Evolutionary conservation across 2,329 filamentous ascomycete genomes (phyloP).

Genomic region (Venturia pyrina): DNA sequence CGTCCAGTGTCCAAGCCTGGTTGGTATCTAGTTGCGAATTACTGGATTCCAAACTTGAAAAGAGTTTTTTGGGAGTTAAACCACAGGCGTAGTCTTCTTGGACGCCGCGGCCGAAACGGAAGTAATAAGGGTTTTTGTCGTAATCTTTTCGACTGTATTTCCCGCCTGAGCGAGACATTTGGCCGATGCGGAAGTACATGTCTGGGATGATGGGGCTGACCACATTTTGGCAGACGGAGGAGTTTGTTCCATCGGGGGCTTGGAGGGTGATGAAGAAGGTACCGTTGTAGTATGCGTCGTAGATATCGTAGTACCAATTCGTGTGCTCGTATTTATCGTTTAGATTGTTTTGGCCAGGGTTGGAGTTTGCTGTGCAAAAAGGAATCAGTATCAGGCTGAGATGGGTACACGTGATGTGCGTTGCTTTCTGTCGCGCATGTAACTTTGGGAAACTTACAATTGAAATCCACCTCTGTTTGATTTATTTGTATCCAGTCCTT

Average conservation of each 20-base stretch:
- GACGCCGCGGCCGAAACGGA: neutral
- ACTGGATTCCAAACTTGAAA: slow-evolving; percentile 4
- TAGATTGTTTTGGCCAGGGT: neutral
- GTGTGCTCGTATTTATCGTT: slow-evolving; percentile 3
- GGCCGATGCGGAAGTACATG: slow-evolving; percentile 8
- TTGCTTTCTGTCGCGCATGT: neutral
- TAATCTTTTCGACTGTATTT: slow-evolving; percentile 6
- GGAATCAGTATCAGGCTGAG: neutral
- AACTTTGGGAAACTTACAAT: neutral
- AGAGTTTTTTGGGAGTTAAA: slow-evolving; percentile 4
- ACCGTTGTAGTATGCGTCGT: slow-evolving; percentile 10
- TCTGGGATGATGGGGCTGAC: neutral
- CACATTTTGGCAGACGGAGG: neutral
- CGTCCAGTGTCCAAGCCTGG: slow-evolving; percentile 1
- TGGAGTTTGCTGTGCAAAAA: neutral
- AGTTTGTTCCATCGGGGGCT: neutral
- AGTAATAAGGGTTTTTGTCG: slow-evolving; percentile 9
- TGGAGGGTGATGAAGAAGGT: neutral
- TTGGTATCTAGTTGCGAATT: slow-evolving; percentile 2
- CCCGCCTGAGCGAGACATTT: neutral
- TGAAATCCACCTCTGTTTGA: slow-evolving; percentile 1
- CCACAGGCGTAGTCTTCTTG: slow-evolving; percentile 4
- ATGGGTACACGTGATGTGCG: neutral
- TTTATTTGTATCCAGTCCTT: slow-evolving; percentile 9
- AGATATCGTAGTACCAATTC: slow-evolving; percentile 11